These are phyloP conservation scores for Parietichytrium sp. DNA, from an alignment of 108 stramenopile genomes.

Conservation along the genomic window DNA sequence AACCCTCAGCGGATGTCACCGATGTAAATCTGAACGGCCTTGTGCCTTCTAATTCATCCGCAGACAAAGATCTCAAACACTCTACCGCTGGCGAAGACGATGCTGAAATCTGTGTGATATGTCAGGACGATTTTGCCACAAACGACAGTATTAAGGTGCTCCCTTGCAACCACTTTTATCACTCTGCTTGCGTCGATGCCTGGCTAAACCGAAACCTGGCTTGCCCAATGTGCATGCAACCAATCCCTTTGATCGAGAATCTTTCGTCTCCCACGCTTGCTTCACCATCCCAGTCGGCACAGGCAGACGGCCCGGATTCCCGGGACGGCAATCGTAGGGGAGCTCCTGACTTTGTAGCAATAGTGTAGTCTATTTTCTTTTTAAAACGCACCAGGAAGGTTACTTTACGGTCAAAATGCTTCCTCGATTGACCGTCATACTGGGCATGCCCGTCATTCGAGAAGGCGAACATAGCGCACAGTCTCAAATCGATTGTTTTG, in stretches of 20 bases:
- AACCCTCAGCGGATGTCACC: not conserved
- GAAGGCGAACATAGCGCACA: no score
- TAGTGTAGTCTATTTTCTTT: no score
- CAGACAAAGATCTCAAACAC: not conserved
- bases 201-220: conserved; percentile 39
- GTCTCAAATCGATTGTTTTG: no score
- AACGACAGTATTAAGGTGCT: not conserved
- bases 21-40: not conserved
- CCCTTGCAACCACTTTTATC: conserved; percentile 41
- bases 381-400: no score
- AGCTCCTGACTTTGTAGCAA: no score
- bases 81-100: not conserved
- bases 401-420: no score
- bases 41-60: not conserved
- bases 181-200: conserved; percentile 23
- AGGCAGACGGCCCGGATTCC: no score
- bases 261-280: no score
- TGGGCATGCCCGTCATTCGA: no score
- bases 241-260: conserved; percentile 5
- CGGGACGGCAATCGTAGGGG: no score
- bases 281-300: no score
- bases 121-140: conserved; percentile 27
- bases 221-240: conserved; percentile 45
- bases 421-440: no score
- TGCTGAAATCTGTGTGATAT: conserved; percentile 23